These are phyloP conservation scores for Kwoniella mangroviensis DNA, from an alignment of 768 basidiomycete genomes.

Conservation along the genomic window DNA sequence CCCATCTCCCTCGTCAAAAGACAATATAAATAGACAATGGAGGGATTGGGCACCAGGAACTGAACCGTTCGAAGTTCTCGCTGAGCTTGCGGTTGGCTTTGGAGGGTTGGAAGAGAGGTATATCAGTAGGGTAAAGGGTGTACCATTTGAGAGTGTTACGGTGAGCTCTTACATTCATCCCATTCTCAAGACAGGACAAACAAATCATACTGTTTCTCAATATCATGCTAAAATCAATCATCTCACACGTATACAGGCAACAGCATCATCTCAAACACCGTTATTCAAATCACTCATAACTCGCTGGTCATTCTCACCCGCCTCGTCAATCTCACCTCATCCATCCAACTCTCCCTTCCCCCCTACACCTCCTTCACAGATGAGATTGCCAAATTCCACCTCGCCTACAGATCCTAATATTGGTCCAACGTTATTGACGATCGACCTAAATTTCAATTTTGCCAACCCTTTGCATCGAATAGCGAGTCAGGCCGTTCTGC, in stretches of 20 bases:
- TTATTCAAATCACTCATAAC: constrained; percentile 55
- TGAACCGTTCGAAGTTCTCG: constrained; percentile 67
- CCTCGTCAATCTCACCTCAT: constrained; percentile 61
- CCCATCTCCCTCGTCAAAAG: background rate
- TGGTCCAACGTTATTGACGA: constrained; percentile 76
- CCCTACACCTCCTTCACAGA: constrained; percentile 21
- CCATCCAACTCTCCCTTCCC: constrained; percentile 42
- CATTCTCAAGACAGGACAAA: too few species aligned
- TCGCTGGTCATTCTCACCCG: constrained; percentile 68
- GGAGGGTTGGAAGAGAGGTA: constrained; percentile 86
- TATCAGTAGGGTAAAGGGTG: constrained; percentile 78
- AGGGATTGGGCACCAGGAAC: constrained; percentile 48
- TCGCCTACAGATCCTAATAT: constrained; percentile 24
- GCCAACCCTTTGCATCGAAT: constrained; percentile 82
- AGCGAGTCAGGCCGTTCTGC: constrained; percentile 82
- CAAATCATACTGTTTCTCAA: too few species aligned
- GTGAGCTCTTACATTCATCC: constrained; percentile 62
- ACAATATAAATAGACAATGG: background rate
- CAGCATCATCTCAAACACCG: constrained; percentile 43
- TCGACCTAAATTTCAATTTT: constrained; percentile 85
- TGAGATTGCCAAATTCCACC: constrained; percentile 19
- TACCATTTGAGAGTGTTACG: constrained; percentile 76
- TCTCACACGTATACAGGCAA: constrained; percentile 48
- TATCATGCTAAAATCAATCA: too few species aligned
- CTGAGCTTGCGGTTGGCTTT: constrained; percentile 87